Base-by-base conservation (phyloP, 2,329 filamentous ascomycete species). In the Nothophaeocryptopus gaeumannii region DNA sequence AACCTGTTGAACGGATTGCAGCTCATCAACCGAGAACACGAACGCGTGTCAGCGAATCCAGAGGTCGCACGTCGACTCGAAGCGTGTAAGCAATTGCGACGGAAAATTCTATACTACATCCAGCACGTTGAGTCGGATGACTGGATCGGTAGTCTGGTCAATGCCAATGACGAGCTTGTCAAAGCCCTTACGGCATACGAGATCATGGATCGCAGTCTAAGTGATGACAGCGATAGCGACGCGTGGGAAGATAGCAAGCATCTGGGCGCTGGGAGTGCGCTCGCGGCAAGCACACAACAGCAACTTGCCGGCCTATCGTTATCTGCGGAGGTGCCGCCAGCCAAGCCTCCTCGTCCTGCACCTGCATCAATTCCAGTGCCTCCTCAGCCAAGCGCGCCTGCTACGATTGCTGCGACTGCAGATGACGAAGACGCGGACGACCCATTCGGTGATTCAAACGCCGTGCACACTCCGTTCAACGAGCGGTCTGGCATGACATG, bases 101-200 rank as follows among this genome's bases (percentile, higher is more conserved):
- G 89, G 50, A 88, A 89, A 66, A 87, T 97, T 29, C 68, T 97
- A 34, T 86, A 90, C 48, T 97, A 96, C 67, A 96, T 97, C 56
- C 89, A 97, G 65, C 80, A 90, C 43, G 86, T 97, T 10, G 89
- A 96, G 67, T 85, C 84, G 8, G 92, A 97, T 64, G 85, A 97
- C 63, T 96, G 88, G 78, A 84, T 99, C 8, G 93, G 92, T 36
- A 85, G 89, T 53, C 78, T 99, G 4, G 83, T 99, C 13, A 89
- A 93, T 63, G 91, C 92, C 57, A 97, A 99, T 63, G 93, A 99
- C 63, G 88, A 95, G 70, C 84, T 99, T n/a, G 88, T 97, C 35
- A 86, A 86, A 54, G 89, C 91, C 1, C 78, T 99, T 50, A 96
- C 95, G 82, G 88, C 90, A 0, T 99, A 90, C 65, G 92, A 97